A percentile compares a stretch with the other conserved stretches of the same genome.
These are phyloP conservation scores for Arthrobotrys sinensis DNA, from an alignment of 2,329 filamentous ascomycete genomes.

Conservation along the genomic window DNA sequence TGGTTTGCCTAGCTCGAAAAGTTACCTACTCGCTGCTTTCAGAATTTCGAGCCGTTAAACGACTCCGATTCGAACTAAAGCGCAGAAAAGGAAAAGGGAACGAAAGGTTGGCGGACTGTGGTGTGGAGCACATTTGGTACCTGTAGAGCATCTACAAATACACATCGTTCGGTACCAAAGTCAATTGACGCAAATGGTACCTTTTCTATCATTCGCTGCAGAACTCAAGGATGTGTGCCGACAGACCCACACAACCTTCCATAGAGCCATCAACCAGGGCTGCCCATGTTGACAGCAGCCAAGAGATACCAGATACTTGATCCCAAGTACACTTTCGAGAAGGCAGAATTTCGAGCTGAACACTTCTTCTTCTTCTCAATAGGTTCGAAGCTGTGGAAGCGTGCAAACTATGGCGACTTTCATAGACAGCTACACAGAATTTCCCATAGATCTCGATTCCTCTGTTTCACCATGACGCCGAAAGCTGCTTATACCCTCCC, in stretches of 20 bases:
- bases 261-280: constrained; percentile 27
- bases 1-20: constrained; percentile 32
- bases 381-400: constrained; percentile 18
- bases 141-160: constrained; percentile 54
- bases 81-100: constrained; percentile 13
- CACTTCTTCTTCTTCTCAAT: neutral
- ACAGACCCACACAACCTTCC: constrained; percentile 49
- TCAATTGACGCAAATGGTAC: constrained; percentile 54
- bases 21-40: constrained; percentile 38
- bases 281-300: constrained; percentile 37
- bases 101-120: constrained; percentile 2
- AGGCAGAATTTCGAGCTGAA: constrained; percentile 20
- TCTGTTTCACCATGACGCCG: neutral
- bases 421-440: constrained; percentile 14
- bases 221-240: constrained; percentile 37
- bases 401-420: constrained; percentile 20
- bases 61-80: constrained; percentile 24
- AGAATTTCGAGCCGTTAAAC: constrained; percentile 55
- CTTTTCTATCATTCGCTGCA: constrained; percentile 48
- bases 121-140: constrained; percentile 51
- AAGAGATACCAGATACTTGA: constrained; percentile 33
- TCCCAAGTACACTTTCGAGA: constrained; percentile 28
- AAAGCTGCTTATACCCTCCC: constrained; percentile 47
- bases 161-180: constrained; percentile 58
- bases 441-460: constrained; percentile 1